Evolutionary conservation across 2,329 filamentous ascomycete species (phyloP).

Genomic region (Colletotrichum brevisporum): DNA sequence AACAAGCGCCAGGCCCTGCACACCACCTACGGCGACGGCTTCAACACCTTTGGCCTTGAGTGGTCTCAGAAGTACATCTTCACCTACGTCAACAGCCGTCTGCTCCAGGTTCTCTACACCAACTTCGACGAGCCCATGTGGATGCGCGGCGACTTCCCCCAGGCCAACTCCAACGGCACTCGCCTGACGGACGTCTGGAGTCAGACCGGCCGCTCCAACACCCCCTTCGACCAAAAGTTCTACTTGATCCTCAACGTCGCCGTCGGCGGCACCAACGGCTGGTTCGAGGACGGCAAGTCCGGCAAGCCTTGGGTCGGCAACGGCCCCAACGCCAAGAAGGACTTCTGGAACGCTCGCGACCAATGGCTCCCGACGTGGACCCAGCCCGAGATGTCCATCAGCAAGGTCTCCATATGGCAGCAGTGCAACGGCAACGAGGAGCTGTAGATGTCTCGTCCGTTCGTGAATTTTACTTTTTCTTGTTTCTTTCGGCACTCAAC

Average conservation of each 20-base stretch:
- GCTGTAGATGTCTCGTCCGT: constrained; percentile 48
- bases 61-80: constrained; percentile 93
- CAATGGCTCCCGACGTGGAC: constrained; percentile 81
- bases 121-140: constrained; percentile 80
- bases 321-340: constrained; percentile 75
- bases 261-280: constrained; percentile 84
- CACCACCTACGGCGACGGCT: constrained; percentile 77
- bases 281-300: constrained; percentile 81
- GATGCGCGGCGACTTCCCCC: constrained; percentile 77
- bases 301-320: constrained; percentile 86
- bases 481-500: background rate
- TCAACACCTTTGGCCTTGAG: constrained; percentile 86
- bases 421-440: constrained; percentile 75
- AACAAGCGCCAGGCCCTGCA: constrained; percentile 82
- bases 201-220: constrained; percentile 70
- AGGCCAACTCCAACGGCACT: constrained; percentile 75
- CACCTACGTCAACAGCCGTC: constrained; percentile 85
- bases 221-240: constrained; percentile 83
- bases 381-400: constrained; percentile 76
- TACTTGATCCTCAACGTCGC: constrained; percentile 83
- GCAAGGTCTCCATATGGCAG: constrained; percentile 79
- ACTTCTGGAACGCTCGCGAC: constrained; percentile 81
- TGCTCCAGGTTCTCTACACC: constrained; percentile 85
- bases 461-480: background rate
- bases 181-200: constrained; percentile 75